Percentiles rank a stretch among this genome's conserved stretches.
Conservation (phyloP, 2,329 filamentous ascomycete genomes). For the Fonsecaea erecta region DNA sequence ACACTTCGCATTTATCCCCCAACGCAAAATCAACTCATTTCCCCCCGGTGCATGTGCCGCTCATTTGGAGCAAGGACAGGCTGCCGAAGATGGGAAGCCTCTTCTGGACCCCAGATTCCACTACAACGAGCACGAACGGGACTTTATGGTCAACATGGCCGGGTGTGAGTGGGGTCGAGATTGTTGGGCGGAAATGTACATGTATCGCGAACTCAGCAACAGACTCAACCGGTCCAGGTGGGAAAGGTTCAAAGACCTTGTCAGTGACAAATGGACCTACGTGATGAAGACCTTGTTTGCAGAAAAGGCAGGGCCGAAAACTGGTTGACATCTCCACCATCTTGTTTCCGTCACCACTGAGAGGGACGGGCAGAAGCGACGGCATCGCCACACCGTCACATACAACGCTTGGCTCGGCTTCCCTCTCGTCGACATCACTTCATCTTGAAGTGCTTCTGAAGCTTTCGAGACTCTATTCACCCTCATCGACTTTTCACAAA, state of each 20-base stretch:
- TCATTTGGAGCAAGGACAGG: slow-evolving; percentile 16
- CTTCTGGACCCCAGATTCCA: slow-evolving; percentile 72
- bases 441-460: not conserved
- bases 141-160: slow-evolving; percentile 98
- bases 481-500: not conserved
- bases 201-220: slow-evolving; percentile 89
- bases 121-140: slow-evolving; percentile 81
- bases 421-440: not conserved
- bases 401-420: not conserved
- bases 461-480: not conserved
- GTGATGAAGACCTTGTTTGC: slow-evolving; percentile 1
- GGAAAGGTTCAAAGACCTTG: slow-evolving; percentile 62
- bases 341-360: not conserved
- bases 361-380: not conserved
- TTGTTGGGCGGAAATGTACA: slow-evolving; percentile 98
- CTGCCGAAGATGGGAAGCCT: slow-evolving; percentile 18
- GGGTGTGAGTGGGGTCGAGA: slow-evolving; percentile 96
- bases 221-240: slow-evolving; percentile 81
- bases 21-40: slow-evolving; percentile 93
- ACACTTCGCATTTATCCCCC: slow-evolving; percentile 84
- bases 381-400: not conserved
- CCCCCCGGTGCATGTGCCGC: slow-evolving; percentile 80
- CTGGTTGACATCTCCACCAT: not conserved
- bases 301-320: not conserved
- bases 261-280: slow-evolving; percentile 28